phyloP scores from a whole-genome alignment of 129 eudicot genomes.

The Glebionis coronaria region DNA sequence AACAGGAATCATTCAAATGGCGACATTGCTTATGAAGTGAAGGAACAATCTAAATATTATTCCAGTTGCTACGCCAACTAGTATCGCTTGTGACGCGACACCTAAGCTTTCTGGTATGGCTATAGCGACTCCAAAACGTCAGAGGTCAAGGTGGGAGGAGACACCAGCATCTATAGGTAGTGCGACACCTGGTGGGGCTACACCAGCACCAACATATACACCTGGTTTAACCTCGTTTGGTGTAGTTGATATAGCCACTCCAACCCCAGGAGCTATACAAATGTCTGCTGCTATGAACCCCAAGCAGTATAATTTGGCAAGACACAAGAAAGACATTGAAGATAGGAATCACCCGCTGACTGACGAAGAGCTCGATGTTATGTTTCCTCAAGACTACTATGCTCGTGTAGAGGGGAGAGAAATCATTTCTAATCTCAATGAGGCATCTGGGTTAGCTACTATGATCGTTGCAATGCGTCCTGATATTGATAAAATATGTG shows the following conservation, averaged over 20 bases:
- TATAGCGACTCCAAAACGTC: too few relatives aligned
- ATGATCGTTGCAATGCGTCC: conserved; percentile 99
- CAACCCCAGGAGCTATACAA: conserved; percentile 71
- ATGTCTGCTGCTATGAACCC: conserved; percentile 81
- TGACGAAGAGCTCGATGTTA: too few relatives aligned
- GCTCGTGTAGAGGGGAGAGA: conserved; percentile 99
- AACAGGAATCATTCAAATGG: conserved; percentile 43
- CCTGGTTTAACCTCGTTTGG: conserved; percentile 97
- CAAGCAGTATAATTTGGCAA: conserved; percentile 77
- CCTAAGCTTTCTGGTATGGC: conserved; percentile 85
- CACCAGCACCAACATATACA: too few relatives aligned
- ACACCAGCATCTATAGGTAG: conserved; percentile 97
- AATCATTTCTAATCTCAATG: conserved; percentile 90
- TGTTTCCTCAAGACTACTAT: conserved; percentile 89
- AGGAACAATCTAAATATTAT: conserved; percentile 47
- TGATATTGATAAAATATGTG: conserved; percentile 89
- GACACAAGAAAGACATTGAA: conserved; percentile 97
- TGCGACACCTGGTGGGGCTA: conserved; percentile 85
- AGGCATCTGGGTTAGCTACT: conserved; percentile 93
- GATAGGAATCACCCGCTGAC: too few relatives aligned
- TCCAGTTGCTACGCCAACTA: conserved; percentile 95
- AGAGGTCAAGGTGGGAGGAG: conserved; percentile 99
- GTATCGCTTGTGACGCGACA: conserved; percentile 98
- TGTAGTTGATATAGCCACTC: conserved; percentile 89
- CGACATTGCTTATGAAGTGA: conserved; percentile 39